phyloP scores from a whole-genome alignment of 192 early-diverging fungal genomes.

The Coemansia erecta region DNA sequence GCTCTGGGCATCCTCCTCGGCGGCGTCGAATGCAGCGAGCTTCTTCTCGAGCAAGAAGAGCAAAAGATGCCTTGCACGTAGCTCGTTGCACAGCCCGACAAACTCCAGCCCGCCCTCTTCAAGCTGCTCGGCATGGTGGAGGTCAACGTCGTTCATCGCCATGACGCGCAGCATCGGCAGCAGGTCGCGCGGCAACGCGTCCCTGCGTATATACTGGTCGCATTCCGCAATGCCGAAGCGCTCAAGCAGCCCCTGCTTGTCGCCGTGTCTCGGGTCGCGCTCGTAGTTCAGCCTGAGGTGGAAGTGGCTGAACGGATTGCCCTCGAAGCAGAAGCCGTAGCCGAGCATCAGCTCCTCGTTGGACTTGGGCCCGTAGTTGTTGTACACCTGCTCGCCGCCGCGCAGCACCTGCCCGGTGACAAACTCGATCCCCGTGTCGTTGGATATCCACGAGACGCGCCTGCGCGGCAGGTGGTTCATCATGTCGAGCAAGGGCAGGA shows the following conservation, averaged over 20 bases:
- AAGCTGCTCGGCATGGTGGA: slow-evolving; percentile 16
- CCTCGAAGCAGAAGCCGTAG: slow-evolving; percentile 65
- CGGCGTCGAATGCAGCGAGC: slow-evolving; percentile 18
- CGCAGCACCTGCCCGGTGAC: slow-evolving; percentile 28
- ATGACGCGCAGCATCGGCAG: slow-evolving; percentile 61
- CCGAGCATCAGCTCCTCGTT: slow-evolving; percentile 72
- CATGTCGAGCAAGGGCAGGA: slow-evolving; percentile 64
- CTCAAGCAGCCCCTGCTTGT: slow-evolving; percentile 52
- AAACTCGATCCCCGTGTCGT: slow-evolving; percentile 45
- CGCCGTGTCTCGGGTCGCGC: slow-evolving; percentile 47
- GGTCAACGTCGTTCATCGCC: slow-evolving; percentile 63
- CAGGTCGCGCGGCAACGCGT: slow-evolving; percentile 51
- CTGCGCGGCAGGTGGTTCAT: slow-evolving; percentile 63
- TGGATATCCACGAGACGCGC: slow-evolving; percentile 56
- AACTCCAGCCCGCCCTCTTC: slow-evolving; percentile 24
- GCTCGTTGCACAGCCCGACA: slow-evolving; percentile 59
- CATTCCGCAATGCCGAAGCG: slow-evolving; percentile 24
- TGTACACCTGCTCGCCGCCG: slow-evolving; percentile 57
- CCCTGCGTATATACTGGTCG: slow-evolving; percentile 53
- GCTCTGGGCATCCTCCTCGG: not conserved
- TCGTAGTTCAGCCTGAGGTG: slow-evolving; percentile 62
- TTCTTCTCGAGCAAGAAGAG: slow-evolving; percentile 50
- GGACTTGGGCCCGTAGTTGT: slow-evolving; percentile 73
- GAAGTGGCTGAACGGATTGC: slow-evolving; percentile 59
- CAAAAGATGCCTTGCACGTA: slow-evolving; percentile 55